Evolutionary conservation across 2,329 filamentous ascomycete species (phyloP).

Genomic region (Penicillium sp.): DNA sequence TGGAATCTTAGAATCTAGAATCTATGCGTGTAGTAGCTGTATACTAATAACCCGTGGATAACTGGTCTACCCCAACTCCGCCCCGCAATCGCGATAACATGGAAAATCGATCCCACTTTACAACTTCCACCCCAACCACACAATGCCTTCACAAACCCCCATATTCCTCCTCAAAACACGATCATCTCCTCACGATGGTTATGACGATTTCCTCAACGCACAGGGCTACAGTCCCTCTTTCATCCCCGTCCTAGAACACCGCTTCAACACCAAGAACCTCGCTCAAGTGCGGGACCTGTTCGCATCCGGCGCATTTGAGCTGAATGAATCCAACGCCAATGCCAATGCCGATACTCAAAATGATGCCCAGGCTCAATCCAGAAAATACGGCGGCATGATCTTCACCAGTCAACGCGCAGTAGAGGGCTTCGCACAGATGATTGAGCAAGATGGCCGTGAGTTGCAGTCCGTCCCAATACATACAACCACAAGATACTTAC

Average conservation of each 20-base stretch:
- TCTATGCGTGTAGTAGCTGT: not conserved
- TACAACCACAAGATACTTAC: not conserved
- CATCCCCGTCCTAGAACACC: conserved; percentile 50
- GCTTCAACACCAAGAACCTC: conserved; percentile 40
- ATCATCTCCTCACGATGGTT: conserved; percentile 46
- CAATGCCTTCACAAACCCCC: conserved; percentile 25
- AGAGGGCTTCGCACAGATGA: conserved; percentile 44
- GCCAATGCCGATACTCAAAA: not conserved
- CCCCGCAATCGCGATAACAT: conserved; percentile 16
- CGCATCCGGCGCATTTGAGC: conserved; percentile 28
- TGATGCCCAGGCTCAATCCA: not conserved
- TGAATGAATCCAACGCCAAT: conserved; percentile 2
- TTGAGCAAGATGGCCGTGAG: conserved; percentile 34
- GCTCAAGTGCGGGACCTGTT: conserved; percentile 37
- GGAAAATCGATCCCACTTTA: not conserved
- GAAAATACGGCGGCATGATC: conserved; percentile 49
- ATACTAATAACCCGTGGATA: not conserved
- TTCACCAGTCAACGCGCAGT: conserved; percentile 53
- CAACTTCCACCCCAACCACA: not conserved
- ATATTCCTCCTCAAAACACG: conserved; percentile 52
- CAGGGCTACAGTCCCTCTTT: conserved; percentile 39
- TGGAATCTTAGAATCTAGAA: conserved; percentile 5
- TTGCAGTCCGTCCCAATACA: not conserved
- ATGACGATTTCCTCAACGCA: conserved; percentile 46
- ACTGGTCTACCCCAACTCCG: not conserved